Conservation (phyloP, 148 eudicot species). For the Dianthus caryophyllus region DNA sequence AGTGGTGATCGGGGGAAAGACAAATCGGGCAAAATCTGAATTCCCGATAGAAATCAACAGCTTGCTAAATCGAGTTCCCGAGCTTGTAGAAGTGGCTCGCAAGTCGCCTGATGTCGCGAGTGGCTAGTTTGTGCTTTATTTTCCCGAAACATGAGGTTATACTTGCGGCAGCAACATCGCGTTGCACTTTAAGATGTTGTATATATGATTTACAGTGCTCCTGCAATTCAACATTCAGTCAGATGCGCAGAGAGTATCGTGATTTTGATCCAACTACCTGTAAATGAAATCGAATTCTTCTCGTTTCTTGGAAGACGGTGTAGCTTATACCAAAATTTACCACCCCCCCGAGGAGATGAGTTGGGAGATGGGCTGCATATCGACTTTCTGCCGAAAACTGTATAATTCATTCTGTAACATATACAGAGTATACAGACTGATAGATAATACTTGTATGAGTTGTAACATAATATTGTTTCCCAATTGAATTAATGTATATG, state of each 20-base stretch:
- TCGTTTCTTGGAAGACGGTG: background rate
- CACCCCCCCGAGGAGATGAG: background rate
- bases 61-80: slow-evolving; percentile 81
- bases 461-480: background rate
- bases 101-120: slow-evolving; percentile 29
- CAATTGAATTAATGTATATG: background rate
- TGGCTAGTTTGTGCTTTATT: slow-evolving; percentile 31
- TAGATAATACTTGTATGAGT: slow-evolving; percentile 1
- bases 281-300: slow-evolving; percentile 4
- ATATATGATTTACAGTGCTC: slow-evolving; percentile 1
- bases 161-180: background rate
- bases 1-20: slow-evolving; percentile 85
- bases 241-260: background rate
- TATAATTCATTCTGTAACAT: slow-evolving; percentile 2
- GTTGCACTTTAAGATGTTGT: background rate
- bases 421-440: slow-evolving; percentile 6
- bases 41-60: slow-evolving; percentile 67
- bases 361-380: background rate
- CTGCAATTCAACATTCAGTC: background rate
- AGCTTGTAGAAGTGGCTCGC: slow-evolving; percentile 50
- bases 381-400: background rate
- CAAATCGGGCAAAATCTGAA: slow-evolving; percentile 86
- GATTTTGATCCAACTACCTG: background rate
- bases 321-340: background rate
- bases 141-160: slow-evolving; percentile 5